Evolutionary conservation across 148 eudicot species (phyloP).

Genomic region (Vaccinium corymbosum): DNA sequence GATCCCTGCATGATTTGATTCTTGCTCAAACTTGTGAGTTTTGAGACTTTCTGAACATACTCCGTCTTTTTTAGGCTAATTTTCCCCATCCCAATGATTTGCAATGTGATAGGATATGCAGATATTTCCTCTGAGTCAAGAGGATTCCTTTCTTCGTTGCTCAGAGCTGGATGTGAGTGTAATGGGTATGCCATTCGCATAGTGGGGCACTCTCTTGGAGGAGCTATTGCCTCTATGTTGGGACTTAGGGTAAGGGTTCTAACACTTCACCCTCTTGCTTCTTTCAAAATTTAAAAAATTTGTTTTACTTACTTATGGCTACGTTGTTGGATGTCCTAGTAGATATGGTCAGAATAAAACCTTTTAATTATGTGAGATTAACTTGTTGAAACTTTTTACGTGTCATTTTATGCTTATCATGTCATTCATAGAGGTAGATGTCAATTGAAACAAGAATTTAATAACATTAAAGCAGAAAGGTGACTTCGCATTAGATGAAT

Average conservation of each 20-base stretch:
- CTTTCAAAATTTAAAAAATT: not conserved
- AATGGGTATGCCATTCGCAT: conserved; percentile 63
- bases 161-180: conserved; percentile 72
- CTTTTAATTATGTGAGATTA: not conserved
- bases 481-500: no score
- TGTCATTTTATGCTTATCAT: not conserved
- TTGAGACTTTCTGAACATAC: not conserved
- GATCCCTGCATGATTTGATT: not conserved
- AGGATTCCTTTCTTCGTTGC: conserved; percentile 67
- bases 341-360: not conserved
- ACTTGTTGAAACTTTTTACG: not conserved
- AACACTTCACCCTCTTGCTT: not conserved
- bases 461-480: not conserved
- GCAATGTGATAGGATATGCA: conserved; percentile 23
- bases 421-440: not conserved
- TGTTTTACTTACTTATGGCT: not conserved
- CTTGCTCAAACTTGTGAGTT: not conserved
- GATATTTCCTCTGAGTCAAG: conserved; percentile 35
- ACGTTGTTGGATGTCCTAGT: not conserved
- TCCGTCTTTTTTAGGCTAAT: not conserved
- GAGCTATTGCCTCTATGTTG: conserved; percentile 69
- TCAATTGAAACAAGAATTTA: not conserved
- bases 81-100: conserved; percentile 7
- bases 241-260: conserved; percentile 51
- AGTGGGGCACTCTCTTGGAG: conserved; percentile 88